These are phyloP conservation scores for Apiotrichum sp. DNA, from an alignment of 1,284 basidiomycete genomes.

Conservation along the genomic window DNA sequence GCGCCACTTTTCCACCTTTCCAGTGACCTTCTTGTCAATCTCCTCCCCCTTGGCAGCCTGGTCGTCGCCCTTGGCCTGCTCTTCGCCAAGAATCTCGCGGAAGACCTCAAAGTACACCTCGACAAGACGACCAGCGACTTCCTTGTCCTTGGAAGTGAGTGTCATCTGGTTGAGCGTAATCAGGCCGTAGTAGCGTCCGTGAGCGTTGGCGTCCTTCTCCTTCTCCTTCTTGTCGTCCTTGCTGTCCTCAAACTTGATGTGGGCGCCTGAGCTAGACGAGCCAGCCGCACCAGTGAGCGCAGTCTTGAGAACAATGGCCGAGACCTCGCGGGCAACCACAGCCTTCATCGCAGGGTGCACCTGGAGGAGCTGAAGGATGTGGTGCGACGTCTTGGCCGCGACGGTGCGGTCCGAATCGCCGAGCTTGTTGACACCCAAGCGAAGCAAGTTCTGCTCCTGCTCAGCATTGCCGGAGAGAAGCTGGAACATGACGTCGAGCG, in stretches of 20 bases:
- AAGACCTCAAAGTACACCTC: conserved; percentile 96
- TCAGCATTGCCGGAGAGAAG: conserved; percentile 87
- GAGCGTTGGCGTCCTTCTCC: conserved; percentile 52
- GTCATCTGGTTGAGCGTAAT: conserved; percentile 94
- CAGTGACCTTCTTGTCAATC: conserved; percentile 43
- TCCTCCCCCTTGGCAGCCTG: conserved; percentile 45
- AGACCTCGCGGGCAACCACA: conserved; percentile 84
- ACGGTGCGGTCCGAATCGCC: conserved; percentile 85
- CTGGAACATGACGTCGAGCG: conserved; percentile 65
- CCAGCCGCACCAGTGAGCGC: conserved; percentile 52
- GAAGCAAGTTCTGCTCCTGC: conserved; percentile 92
- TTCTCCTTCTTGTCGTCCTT: conserved; percentile 33
- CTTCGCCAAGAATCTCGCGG: conserved; percentile 69
- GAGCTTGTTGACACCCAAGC: conserved; percentile 92
- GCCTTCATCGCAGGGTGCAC: conserved; percentile 90
- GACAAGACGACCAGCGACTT: conserved; percentile 73
- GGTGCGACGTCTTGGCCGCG: conserved; percentile 83
- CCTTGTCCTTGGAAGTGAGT: conserved; percentile 63
- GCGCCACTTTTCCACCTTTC: conserved; percentile 47
- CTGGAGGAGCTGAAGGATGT: conserved; percentile 83
- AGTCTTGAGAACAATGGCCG: conserved; percentile 64
- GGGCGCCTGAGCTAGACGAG: conserved; percentile 29
- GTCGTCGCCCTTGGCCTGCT: conserved; percentile 36
- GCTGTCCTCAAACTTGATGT: conserved; percentile 47
- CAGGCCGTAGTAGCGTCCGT: conserved; percentile 81